Evolutionary conservation across 805 yeast species (phyloP).

Genomic region (Teunomyces lycoperdinae): DNA sequence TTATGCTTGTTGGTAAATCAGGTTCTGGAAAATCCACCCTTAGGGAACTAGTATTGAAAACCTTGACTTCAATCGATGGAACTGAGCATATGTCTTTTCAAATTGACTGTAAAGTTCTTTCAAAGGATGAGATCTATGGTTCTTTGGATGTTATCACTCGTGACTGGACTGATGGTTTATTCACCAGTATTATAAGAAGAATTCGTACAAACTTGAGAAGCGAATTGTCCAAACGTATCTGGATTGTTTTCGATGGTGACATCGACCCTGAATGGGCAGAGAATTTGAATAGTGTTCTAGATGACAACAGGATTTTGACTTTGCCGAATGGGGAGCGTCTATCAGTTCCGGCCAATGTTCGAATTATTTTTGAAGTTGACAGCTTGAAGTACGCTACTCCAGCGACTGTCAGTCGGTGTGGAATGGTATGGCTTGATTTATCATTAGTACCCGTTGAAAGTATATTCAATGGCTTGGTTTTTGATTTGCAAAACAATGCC

Average conservation of each 20-base stretch:
- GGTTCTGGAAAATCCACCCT: conserved; percentile 71
- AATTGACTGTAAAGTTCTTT: conserved; percentile 74
- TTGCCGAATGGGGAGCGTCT: conserved; percentile 89
- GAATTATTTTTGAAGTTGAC: conserved; percentile 75
- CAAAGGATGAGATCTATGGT: conserved; percentile 70
- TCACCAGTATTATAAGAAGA: conserved; percentile 64
- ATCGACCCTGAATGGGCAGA: conserved; percentile 95
- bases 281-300: conserved; percentile 82
- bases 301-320: conserved; percentile 79
- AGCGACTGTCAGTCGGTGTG: conserved; percentile 92
- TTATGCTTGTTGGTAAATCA: conserved; percentile 74
- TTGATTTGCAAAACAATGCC: conserved; percentile 15
- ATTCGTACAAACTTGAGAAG: conserved; percentile 57
- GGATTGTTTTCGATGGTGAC: conserved; percentile 91
- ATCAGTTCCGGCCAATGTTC: conserved; percentile 58
- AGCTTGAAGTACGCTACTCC: conserved; percentile 68
- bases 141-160: conserved; percentile 68
- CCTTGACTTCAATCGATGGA: conserved; percentile 31
- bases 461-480: conserved; percentile 12
- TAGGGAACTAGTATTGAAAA: conserved; percentile 47
- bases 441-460: conserved; percentile 18
- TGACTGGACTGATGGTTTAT: conserved; percentile 90
- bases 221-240: conserved; percentile 52
- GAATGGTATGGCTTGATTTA: conserved; percentile 72
- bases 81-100: conserved; percentile 38